Evolutionary conservation across 441 rosid genomes (phyloP), one percentile per base, ranked within the genome.

Genomic region (Gossypium schwendimanii): DNA sequence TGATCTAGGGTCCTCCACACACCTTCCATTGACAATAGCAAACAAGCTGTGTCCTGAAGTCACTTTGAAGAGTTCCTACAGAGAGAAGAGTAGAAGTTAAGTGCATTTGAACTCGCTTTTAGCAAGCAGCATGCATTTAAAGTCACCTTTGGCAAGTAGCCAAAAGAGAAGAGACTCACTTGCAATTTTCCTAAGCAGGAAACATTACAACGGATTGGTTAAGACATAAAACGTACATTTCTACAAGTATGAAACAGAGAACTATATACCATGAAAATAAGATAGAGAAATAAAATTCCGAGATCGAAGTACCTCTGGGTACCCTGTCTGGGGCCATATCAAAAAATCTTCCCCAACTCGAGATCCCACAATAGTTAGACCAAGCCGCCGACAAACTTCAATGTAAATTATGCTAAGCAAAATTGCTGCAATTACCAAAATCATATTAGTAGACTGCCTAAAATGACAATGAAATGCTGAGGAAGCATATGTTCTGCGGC

Each of bases 301-400:
- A 63, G 70, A 67, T 69, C 60, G 23, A 81, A 76, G 59, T 78
- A 89, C 93, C 88, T 90, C 98, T 21, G 86, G 94, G 79, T 89
- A 84, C 76, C 79, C 93, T 17, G 80, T 80, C 75, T 88, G 86
- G 87, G 96, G 97, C 97, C 97, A 92, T 78, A 92, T 90, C 84
- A 92, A 77, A 87, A 92, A 90, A 67, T 92, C 96, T 81, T 88
- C 98, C 87, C 98, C 98, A 39, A 92, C 96, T 61, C 89, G 88
- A 84, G 98, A 91, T 86, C 98, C 98, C 82, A 92, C 89, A 66
- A 92, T 87, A 65, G 87, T 84, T 75, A 92, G 83, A 76, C 84
- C 81, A 41, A 92, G 89, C 69, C 93, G 84, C 81, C 75, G 81
- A 79, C 96, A 92, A 72, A 92, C 94, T 87, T 92, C 98, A 71